phyloP scores from a whole-genome alignment of 257 asterid species.

The Parsonsia alboflavescens region DNA sequence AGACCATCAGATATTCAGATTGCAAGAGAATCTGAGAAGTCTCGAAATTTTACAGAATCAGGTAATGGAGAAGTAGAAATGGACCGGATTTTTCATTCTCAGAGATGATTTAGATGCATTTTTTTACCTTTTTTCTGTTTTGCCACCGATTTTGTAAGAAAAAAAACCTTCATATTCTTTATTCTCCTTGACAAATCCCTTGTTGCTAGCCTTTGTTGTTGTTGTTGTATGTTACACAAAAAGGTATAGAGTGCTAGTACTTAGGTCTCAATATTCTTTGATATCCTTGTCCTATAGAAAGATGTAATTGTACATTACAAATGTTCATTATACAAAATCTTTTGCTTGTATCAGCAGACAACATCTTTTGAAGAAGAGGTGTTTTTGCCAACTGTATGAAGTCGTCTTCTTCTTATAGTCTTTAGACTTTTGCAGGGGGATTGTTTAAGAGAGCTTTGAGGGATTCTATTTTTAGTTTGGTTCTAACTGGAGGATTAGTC shows the following conservation, averaged over 20 bases:
- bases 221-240: slow-evolving; percentile 24
- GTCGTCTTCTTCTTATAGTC: background rate
- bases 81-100: slow-evolving; percentile 43
- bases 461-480: no score
- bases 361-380: background rate
- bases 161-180: slow-evolving; percentile 20
- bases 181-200: slow-evolving; percentile 20
- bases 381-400: background rate
- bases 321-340: slow-evolving; percentile 9
- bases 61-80: slow-evolving; percentile 53
- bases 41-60: slow-evolving; percentile 27
- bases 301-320: slow-evolving; percentile 43
- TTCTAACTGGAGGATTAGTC: no score
- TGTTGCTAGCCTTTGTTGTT: slow-evolving; percentile 5
- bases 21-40: slow-evolving; percentile 77
- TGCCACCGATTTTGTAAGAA: slow-evolving; percentile 19
- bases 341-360: slow-evolving; percentile 12
- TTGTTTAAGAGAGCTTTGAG: no score
- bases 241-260: slow-evolving; percentile 22
- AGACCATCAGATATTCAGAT: slow-evolving; percentile 67
- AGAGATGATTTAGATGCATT: slow-evolving; percentile 24
- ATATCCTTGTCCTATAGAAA: slow-evolving; percentile 23
- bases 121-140: background rate
- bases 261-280: slow-evolving; percentile 39
- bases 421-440: no score